Evolutionary conservation across 257 asterid genomes (phyloP), one percentile per base, ranked within the genome.

Genomic region (Solanum tacnaense): DNA sequence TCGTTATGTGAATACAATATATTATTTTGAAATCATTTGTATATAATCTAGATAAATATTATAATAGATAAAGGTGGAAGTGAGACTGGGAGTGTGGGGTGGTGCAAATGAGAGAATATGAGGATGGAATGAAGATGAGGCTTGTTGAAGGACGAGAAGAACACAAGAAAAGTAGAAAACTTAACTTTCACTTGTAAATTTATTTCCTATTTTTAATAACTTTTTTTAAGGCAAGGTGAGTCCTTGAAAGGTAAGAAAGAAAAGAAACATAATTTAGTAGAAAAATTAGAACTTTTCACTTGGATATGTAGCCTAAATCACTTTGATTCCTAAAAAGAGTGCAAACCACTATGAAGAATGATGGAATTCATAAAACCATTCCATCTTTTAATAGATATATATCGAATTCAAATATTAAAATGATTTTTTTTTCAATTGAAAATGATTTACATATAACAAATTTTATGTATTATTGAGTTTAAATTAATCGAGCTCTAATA

Each of bases 91-190:
- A 18, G 10, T 18, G 65, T 56, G n/a, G 65, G 1, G 11, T 3
- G 25, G n/a, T 56, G 65, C n/a, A 56, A 18, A 56, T 20, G 65
- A 0, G 25, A 52, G 62, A 18, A 0, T 56, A 20, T 2, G 1
- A 18, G 2, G 2, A 18, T 56, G 0, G 9, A 56, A 56, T 56
- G 0, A 7, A 56, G 23, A 18, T 0, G 11, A 56, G 65, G 10
- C 8, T 18, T 56, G 9, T 56, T 56, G 23, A 18, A 18, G 9
- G n/a, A 1, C 1, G n/a, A 18, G 4, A 18, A 56, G 23, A 52
- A 52, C 0, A 16, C 62, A 2, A 6, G 23, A 20, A 56, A 56
- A 56, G 0, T 18, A 52, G 4, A 56, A 56, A 56, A 56, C 9
- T 15, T 49, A 52, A 52, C 25, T 18, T 56, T 56, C n/a, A 6